Base-by-base conservation (phyloP, 306 rosid species). In the Acacia acuminata region DNA sequence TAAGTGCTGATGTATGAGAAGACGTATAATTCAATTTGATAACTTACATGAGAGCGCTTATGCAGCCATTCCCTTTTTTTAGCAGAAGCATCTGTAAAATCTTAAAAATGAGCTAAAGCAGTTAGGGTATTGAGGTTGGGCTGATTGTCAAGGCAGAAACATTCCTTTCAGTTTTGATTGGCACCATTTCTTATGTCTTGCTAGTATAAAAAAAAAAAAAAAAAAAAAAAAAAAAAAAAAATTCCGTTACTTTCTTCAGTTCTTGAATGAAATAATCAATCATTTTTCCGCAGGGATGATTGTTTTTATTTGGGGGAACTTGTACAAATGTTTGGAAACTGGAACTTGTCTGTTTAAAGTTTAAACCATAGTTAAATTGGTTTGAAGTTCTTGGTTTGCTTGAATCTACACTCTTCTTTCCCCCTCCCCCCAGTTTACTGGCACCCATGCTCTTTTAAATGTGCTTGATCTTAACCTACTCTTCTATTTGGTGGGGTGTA, bases 401-500 rank as follows among this genome's bases (percentile, higher is more conserved):
- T 43, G 22, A 32, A 45, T 44, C 40, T 43, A 0, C 10, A 6
- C 15, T 13, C 5, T 43, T 71, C 36, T 3, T 3, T 1, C 36
- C 40, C 40, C 40, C 40, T 4, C 40, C 40, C 4, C 36, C 0
- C 4, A 15, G 4, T 69, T 53, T 27, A 25, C 19, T 38, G 53
- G 32, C 24, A 12, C 42, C 9, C 34, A 10, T 47, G 27, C 71
- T 9, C 27, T 65, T 10, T 14, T 13, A 43, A 24, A 38, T 55
- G 65, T 71, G 75, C 48, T 69, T 38, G 34, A 11, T 79, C 71
- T 76, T 45, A 58, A 43, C n/a, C 10, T 30, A 34, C 65, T 25
- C 19, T 45, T 1, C 64, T 25, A 13, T 20, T 48, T n/a, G 50
- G 69, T 30, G 79, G 75, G 34, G 34, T 77, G 50, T 86, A 94